phyloP scores from a whole-genome alignment of 306 rosid species.

The Acacia confusa region DNA sequence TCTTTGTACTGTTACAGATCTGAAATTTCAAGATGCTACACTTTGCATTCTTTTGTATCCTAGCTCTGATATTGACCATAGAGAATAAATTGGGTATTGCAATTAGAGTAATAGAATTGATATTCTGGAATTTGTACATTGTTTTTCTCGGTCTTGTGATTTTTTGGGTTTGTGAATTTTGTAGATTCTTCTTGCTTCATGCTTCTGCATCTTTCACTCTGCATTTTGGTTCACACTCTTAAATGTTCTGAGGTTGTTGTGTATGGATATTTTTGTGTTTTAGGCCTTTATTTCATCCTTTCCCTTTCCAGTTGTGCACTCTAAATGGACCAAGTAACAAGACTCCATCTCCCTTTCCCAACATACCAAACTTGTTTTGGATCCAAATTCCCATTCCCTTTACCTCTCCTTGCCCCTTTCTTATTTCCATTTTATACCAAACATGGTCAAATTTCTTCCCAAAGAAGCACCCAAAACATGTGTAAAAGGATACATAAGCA shows the following conservation, averaged over 20 bases:
- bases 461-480: slow-evolving; percentile 17
- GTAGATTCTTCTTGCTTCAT: not conserved
- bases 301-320: not conserved
- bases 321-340: not conserved
- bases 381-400: not conserved
- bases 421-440: not conserved
- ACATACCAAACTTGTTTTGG: not conserved
- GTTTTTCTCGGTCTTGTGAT: not conserved
- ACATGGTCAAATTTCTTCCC: not conserved
- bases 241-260: not conserved
- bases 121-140: not conserved
- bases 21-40: no score
- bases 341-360: not conserved
- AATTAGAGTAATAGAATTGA: no score
- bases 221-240: not conserved
- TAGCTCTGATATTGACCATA: no score
- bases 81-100: no score
- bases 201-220: not conserved
- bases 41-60: no score
- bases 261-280: not conserved
- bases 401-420: not conserved
- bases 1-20: no score
- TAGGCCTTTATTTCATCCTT: not conserved
- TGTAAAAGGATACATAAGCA: slow-evolving; percentile 92
- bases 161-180: not conserved